Base-by-base conservation (phyloP, 345 rosid species). In the Syzygium aromaticum region DNA sequence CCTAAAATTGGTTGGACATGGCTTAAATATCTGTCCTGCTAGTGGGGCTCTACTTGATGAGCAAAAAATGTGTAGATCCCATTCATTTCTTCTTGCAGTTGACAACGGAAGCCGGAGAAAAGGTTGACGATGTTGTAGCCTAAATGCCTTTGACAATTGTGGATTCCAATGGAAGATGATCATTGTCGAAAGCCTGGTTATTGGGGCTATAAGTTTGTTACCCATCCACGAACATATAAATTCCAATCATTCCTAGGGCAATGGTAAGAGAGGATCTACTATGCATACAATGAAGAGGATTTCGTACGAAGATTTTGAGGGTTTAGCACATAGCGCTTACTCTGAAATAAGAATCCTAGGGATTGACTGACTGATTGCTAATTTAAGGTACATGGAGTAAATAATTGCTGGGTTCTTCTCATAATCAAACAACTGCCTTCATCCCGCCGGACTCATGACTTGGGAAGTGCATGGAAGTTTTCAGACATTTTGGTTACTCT, bases 401-500 rank as follows among this genome's bases (percentile, higher is more conserved):
- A 1, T 54, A 21, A 54, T 54, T 54, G 4, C 1, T 2, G 4
- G 1, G 57, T 21, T 54, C 57, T 54, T 54, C 1, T 54, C 3
- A 25, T 54, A 54, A 25, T 54, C 25, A 54, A 54, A 54, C 57
- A 54, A 54, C 4, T 1, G 3, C 57, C 57, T 19, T 54, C 61
- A 23, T 56, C n/a, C n/a, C 1, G n/a, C n/a, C n/a, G 3, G 61
- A 56, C 27, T 56, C 13, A 0, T 56, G 27, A 22, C 6, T 57
- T 23, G 14, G 4, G 63, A 57, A 59, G 7, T 11, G 7, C 0
- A 25, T 59, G 0, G 0, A 2, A 59, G 28, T 2, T 59, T 59
- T 59, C 3, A 59, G 16, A 59, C 30, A 59, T 59, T 25, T 59
- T 59, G 64, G 3, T 59, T 25, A 0, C 30, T 59, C 64, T 59